Base-by-base conservation (phyloP, 2,329 filamentous ascomycete species). In the Colletotrichum magnum region DNA sequence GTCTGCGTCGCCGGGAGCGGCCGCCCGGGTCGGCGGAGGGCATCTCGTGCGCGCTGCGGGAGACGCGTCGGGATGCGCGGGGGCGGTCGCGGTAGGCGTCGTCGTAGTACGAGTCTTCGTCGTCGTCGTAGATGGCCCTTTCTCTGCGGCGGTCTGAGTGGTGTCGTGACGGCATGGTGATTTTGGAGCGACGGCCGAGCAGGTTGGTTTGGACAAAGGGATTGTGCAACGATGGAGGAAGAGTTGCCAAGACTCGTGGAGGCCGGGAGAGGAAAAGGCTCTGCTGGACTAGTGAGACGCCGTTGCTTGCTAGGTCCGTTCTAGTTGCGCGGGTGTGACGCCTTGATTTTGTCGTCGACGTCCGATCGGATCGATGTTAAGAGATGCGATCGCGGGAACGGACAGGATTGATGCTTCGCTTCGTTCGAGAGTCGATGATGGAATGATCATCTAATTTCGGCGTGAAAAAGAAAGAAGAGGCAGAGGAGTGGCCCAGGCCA, bases 151-250 rank as follows among this genome's bases (percentile, higher is more conserved):
- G 51, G 45, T 54, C 61, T n/a, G 65, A 50, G n/a, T 51, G 54
- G 26, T 60, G n/a, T 16, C 66, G 66, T n/a, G 59, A 58, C 47
- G 66, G 62, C 66, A 69, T 69, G 5, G 45, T n/a, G 43, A 18
- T 43, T n/a, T 5, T 47, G 6, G 48, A 24, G 24, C 36, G 24
- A 21, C 24, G 39, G 50, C 32, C 7, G 7, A 6, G 32, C 32
- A 12, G 32, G 32, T 10, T 50, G 45, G 47, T 9, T 6, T 36
- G 2, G 47, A 41, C 12, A 60, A 60, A 52, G 47, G 28, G 32
- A 36, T 36, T 36, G 32, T 36, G 32, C 1, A 18, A 36, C 7
- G 26, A 24, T 32, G n/a, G 10, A n/a, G 26, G 9, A 21, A 45
- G 32, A 12, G 32, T 6, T n/a, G 57, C 57, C 41, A 59, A 59